Conservation (phyloP, 352 stramenopile species). For the Globisporangium sylvaticum region DNA sequence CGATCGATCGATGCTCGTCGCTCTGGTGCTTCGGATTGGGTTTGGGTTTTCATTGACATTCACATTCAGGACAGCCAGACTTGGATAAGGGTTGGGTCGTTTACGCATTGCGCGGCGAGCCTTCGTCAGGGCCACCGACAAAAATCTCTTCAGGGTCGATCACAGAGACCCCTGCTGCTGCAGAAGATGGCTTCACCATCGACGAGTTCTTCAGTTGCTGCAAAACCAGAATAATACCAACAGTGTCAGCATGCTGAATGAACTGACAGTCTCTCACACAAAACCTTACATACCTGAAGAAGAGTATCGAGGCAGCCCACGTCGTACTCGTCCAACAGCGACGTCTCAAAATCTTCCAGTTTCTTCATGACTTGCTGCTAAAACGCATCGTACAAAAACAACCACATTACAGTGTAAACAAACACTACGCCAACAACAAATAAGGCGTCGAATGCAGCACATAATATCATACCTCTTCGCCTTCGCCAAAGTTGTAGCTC, state of each 20-base stretch:
- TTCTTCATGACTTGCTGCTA: constrained; percentile 87
- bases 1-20: not conserved
- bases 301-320: constrained; percentile 81
- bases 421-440: constrained; percentile 3
- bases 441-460: not conserved
- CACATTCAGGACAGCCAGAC: constrained; percentile 5
- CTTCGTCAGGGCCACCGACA: constrained; percentile 38
- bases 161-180: constrained; percentile 24
- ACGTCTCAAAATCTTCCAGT: constrained; percentile 85
- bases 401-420: constrained; percentile 20
- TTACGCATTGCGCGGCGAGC: constrained; percentile 34
- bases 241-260: not conserved
- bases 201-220: constrained; percentile 63
- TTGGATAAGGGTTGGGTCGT: not conserved
- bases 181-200: constrained; percentile 32
- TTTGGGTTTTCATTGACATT: constrained; percentile 9
- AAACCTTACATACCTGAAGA: not conserved
- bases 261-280: not conserved
- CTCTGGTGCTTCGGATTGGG: not conserved
- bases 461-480: constrained; percentile 63
- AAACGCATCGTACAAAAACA: constrained; percentile 16
- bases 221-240: constrained; percentile 15
- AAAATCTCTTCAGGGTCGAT: constrained; percentile 61
- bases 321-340: constrained; percentile 85
- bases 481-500: constrained; percentile 67